These are phyloP conservation scores for Pelargonium myrrhifolium DNA, from an alignment of 441 rosid genomes.

Conservation along the genomic window DNA sequence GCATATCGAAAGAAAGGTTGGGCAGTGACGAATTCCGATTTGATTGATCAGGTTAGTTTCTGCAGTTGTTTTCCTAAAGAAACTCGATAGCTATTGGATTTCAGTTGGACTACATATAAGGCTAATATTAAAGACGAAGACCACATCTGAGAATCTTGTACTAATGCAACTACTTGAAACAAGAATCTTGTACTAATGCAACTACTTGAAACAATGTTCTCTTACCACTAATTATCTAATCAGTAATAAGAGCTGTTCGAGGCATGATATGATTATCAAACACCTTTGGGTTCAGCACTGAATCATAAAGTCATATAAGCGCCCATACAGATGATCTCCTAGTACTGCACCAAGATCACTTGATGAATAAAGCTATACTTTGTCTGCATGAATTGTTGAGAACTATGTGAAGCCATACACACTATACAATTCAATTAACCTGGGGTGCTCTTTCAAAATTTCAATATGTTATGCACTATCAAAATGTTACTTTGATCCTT, in stretches of 20 bases:
- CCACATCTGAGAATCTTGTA: neutral
- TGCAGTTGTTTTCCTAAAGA: neutral
- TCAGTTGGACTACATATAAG: neutral
- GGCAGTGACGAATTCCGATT: constrained; percentile 76
- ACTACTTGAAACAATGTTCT: neutral
- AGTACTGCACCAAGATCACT: neutral
- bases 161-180: too few relatives aligned
- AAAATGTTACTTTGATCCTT: neutral
- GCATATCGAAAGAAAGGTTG: constrained; percentile 95
- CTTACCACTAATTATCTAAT: neutral
- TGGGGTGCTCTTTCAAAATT: neutral
- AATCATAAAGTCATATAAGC: too few relatives aligned
- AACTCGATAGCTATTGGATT: neutral
- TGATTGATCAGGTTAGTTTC: constrained; percentile 67
- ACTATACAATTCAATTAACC: neutral
- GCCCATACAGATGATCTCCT: too few relatives aligned
- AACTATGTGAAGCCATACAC: neutral
- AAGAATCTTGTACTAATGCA: neutral
- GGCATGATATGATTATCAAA: too few relatives aligned
- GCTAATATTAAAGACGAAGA: neutral
- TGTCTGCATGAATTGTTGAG: neutral
- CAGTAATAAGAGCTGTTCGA: too few relatives aligned
- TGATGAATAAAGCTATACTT: neutral
- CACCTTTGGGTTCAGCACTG: too few relatives aligned
- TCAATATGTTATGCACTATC: neutral